A percentile compares a stretch with the other conserved stretches of the same genome.
Conservation (phyloP, 805 yeast species). For the Candida koratica region DNA sequence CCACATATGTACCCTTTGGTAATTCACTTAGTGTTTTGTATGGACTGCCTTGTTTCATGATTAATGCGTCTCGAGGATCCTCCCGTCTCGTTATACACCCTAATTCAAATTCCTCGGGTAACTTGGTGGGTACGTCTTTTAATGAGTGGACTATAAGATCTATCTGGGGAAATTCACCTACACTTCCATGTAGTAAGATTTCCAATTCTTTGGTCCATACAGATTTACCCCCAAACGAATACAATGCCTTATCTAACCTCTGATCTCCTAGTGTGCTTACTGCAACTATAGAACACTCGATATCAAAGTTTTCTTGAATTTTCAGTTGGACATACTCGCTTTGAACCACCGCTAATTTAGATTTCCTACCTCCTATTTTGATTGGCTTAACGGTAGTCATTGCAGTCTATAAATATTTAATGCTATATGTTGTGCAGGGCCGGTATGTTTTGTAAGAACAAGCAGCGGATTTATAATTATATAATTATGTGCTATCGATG, state of each 20-base stretch:
- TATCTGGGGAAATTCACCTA: slow-evolving; percentile 61
- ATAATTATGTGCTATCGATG: too few relatives aligned
- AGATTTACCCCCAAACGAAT: slow-evolving; percentile 94
- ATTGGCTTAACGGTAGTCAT: slow-evolving; percentile 5
- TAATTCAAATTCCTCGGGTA: slow-evolving; percentile 85
- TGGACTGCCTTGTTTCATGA: slow-evolving; percentile 63
- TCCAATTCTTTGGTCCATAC: slow-evolving; percentile 96
- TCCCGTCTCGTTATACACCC: slow-evolving; percentile 85
- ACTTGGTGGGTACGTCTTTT: slow-evolving; percentile 86
- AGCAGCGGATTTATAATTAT: too few relatives aligned
- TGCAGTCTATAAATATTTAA: neutral
- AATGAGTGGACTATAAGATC: slow-evolving; percentile 92
- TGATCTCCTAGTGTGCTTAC: slow-evolving; percentile 88
- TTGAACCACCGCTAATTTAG: slow-evolving; percentile 83
- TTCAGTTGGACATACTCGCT: slow-evolving; percentile 64
- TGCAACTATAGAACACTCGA: slow-evolving; percentile 72
- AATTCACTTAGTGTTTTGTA: slow-evolving; percentile 66
- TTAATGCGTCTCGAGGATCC: slow-evolving; percentile 90
- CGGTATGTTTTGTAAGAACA: too few relatives aligned
- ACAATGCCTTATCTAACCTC: slow-evolving; percentile 77
- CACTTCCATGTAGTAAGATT: slow-evolving; percentile 58
- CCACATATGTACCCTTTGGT: slow-evolving; percentile 83
- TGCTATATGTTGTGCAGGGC: too few relatives aligned
- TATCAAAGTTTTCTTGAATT: slow-evolving; percentile 54
- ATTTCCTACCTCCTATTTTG: slow-evolving; percentile 82